Evolutionary conservation across 345 rosid genomes (phyloP), one percentile per base, ranked within the genome.

Genomic region (Sisymbrium irio): DNA sequence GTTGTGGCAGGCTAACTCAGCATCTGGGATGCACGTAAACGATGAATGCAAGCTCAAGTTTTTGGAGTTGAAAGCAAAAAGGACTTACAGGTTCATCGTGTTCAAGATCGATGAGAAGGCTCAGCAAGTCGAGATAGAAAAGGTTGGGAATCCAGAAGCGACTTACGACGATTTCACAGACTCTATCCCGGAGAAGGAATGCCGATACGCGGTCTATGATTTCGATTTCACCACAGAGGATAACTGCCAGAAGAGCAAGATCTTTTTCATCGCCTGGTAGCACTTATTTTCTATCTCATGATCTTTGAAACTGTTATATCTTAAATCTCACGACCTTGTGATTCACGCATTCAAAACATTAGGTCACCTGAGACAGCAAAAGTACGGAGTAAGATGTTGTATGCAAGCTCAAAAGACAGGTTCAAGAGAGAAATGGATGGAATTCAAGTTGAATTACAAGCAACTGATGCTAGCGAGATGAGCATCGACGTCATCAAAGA

Each of bases 401-500:
- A 89, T 54, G 96, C 93, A 3, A 89, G 96, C 78, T 85, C 95
- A 39, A 89, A 87, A 74, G 95, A 89, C 55, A 84, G 92, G 54
- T 87, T 89, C 83, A 89, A 83, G 80, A 85, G 92, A 74, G 90
- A 87, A 61, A 11, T 89, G 77, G 90, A 87, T 25, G 95, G 92
- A 13, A 81, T 89, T 75, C 92, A 87, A 79, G 86, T 89, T 19
- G 89, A 87, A 47, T 64, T 89, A 65, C 91, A 89, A 56, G 93
- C 93, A 8, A 89, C 96, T 1, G 93, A 89, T 76, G 86, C 93
- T 0, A 86, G 93, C 56, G 91, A 89, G 81, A 89, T 90, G 89
- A 85, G 89, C 80, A 54, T 88, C 36, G 97, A 85, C 78, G 80
- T 88, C 73, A 83, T 88, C 27, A 85, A 84, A 76, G 82, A 63